Evolutionary conservation across 805 yeast species (phyloP), one percentile per base, ranked within the genome.

Genomic region (Lipomyces kockii): DNA sequence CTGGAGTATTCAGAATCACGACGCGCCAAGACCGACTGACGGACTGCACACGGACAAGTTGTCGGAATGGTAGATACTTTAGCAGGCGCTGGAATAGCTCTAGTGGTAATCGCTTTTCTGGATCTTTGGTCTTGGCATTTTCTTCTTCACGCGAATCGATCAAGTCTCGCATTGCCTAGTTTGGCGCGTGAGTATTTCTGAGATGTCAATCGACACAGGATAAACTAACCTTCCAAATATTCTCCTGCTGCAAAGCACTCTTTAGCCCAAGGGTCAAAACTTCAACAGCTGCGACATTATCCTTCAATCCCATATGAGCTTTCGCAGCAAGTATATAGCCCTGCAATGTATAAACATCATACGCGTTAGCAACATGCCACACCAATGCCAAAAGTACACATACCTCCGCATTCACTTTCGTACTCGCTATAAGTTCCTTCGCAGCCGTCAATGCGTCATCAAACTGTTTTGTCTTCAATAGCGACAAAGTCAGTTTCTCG

Each of bases 21-120:
- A 63, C 51, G 2, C 46, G 49, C 69, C 69, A 66, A 17, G 54
- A n/a, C 22, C 55, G 51, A 56, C 56, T 14, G 17, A 66, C 69
- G 12, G 12, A 9, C 29, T 60, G 66, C 20, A 66, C 51, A 2
- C 34, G 57, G 1, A 29, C 46, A 8, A 62, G n/a, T 9, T 66
- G 58, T 25, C 25, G 43, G 43, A 63, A 60, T 29, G 66, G 61
- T 9, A 63, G 62, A 39, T 56, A 22, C 35, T 43, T n/a, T 6
- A 63, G 39, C 2, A 66, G 34, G 29, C 22, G 54, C 27, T 66
- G 66, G 51, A 58, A 20, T 22, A 66, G 29, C 29, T 66, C 69
- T n/a, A 53, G 14, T 37, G 69, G 69, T 7, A 66, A 57, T 9
- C 60, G 49, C 11, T 6, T 60, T 49, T 27, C 46, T 55, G 37